These are phyloP conservation scores for Xylaria palmicola DNA, from an alignment of 495 filamentous ascomycete species.

Conservation along the genomic window DNA sequence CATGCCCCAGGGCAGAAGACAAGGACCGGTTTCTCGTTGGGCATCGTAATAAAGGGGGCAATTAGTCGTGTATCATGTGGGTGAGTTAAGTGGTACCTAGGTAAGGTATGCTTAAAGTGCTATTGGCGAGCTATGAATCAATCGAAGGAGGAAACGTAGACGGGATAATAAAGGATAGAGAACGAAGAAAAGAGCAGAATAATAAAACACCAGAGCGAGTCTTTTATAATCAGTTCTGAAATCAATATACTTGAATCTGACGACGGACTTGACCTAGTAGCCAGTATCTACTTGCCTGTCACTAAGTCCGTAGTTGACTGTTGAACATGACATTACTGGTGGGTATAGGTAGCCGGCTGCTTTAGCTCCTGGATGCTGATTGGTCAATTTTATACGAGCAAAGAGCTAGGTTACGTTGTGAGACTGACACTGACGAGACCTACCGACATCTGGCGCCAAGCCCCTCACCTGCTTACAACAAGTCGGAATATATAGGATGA, in stretches of 20 bases:
- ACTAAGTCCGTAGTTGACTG: background rate
- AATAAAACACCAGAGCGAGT: background rate
- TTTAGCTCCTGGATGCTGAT: background rate
- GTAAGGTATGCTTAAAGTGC: too few relatives aligned
- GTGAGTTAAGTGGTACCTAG: background rate
- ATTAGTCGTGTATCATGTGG: background rate
- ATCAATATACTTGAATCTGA: background rate
- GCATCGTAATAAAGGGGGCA: background rate
- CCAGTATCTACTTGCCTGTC: background rate
- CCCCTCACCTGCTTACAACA: background rate
- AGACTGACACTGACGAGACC: too few relatives aligned
- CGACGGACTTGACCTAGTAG: background rate
- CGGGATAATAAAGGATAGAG: background rate
- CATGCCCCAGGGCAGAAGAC: slow-evolving; percentile 51
- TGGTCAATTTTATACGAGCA: slow-evolving; percentile 10
- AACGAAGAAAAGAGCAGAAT: background rate
- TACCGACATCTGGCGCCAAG: background rate
- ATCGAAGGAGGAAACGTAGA: background rate
- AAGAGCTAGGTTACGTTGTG: too few relatives aligned
- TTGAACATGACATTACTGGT: background rate
- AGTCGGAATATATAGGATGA: slow-evolving; percentile 3
- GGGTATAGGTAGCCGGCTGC: background rate
- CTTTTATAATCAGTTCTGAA: background rate
- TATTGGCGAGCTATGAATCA: too few relatives aligned
- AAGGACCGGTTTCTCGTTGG: slow-evolving; percentile 29